Evolutionary conservation across 2,329 filamentous ascomycete genomes (phyloP).

Genomic region (Penicillium rolfsii): DNA sequence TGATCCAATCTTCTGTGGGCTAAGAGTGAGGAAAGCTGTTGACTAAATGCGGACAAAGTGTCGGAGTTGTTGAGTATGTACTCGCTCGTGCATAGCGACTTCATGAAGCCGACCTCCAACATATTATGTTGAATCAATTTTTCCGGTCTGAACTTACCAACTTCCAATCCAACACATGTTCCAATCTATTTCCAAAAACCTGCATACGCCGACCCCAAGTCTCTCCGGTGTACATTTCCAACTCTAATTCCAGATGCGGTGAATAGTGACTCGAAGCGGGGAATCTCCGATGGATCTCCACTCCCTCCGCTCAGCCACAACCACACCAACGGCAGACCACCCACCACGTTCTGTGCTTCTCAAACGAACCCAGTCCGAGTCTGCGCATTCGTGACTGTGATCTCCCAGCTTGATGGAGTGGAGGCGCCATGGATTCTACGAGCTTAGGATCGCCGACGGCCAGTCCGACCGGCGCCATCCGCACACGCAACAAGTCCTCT

Average conservation of each 20-base stretch:
- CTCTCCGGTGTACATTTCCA: too few species aligned
- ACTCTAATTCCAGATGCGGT: background rate
- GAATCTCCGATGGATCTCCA: conserved; percentile 1
- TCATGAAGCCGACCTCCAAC: background rate
- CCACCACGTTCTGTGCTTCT: background rate
- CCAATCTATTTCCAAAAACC: background rate
- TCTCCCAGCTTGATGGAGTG: conserved; percentile 21
- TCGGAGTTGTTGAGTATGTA: background rate
- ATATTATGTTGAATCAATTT: background rate
- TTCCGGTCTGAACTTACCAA: background rate
- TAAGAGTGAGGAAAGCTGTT: conserved; percentile 12
- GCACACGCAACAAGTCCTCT: conserved; percentile 30
- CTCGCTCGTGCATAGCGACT: background rate
- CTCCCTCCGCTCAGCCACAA: background rate
- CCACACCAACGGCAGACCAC: background rate
- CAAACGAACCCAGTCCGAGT: background rate
- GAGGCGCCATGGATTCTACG: conserved; percentile 31
- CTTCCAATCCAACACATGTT: too few species aligned
- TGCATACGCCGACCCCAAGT: background rate
- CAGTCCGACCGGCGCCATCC: conserved; percentile 26
- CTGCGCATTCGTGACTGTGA: background rate
- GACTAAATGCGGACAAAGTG: background rate
- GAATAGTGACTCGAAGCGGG: conserved; percentile 9
- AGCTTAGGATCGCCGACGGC: conserved; percentile 27
- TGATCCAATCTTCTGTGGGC: background rate